These are phyloP conservation scores for Sclerotinia spermophila DNA, from an alignment of 2,329 filamentous ascomycete species.

Conservation along the genomic window DNA sequence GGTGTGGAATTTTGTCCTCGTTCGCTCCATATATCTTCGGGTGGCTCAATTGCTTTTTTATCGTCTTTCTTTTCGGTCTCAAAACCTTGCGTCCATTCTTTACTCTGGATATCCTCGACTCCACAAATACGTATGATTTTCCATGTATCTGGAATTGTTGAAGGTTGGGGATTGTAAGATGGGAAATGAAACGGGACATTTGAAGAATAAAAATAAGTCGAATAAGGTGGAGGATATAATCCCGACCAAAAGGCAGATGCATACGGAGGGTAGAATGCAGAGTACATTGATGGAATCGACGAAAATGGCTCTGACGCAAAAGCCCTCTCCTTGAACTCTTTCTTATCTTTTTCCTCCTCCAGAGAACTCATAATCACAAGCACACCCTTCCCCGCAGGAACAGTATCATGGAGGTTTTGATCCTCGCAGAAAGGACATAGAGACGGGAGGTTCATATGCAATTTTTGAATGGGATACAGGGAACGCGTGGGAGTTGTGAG, in stretches of 20 bases:
- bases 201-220: not conserved
- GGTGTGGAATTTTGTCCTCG: not conserved
- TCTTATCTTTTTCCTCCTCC: not conserved
- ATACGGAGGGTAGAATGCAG: not conserved
- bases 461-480: not conserved
- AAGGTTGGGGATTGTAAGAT: no score
- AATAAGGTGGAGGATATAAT: not conserved
- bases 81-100: not conserved
- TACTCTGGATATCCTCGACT: not conserved
- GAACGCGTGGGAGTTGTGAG: not conserved
- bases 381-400: conserved; percentile 19
- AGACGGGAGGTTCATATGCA: conserved; percentile 15
- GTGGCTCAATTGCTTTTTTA: not conserved
- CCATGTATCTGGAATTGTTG: not conserved
- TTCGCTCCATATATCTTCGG: not conserved
- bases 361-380: conserved; percentile 16
- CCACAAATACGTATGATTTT: not conserved
- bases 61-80: not conserved
- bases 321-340: not conserved
- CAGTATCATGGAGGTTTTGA: not conserved
- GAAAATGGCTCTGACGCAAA: no score
- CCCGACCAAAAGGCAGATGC: not conserved
- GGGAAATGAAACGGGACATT: no score
- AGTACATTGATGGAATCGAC: not conserved
- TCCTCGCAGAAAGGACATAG: conserved; percentile 26